phyloP scores from a whole-genome alignment of 2,329 filamentous ascomycete genomes.

The Catunica adiposa region DNA sequence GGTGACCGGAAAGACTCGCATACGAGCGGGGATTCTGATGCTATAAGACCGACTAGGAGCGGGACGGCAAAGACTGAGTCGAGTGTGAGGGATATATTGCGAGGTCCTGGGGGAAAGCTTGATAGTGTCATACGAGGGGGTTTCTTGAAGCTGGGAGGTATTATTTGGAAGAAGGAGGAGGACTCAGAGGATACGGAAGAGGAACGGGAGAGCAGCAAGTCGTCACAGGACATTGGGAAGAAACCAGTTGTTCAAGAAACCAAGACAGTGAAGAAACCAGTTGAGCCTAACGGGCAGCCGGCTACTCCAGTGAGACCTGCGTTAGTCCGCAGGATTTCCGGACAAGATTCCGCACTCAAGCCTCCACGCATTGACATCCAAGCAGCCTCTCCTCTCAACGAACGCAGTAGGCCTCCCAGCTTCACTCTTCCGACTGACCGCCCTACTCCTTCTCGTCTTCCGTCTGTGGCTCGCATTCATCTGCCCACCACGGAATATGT shows the following conservation, averaged over 20 bases:
- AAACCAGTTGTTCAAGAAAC: neutral
- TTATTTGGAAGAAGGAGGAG: conserved; percentile 39
- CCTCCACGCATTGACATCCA: conserved; percentile 33
- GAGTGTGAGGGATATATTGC: conserved; percentile 40
- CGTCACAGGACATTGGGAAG: neutral
- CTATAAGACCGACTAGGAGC: neutral
- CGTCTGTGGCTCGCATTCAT: conserved; percentile 1
- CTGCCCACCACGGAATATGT: neutral
- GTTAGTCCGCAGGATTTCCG: conserved; percentile 24
- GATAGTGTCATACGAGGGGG: conserved; percentile 51
- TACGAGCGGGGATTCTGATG: neutral
- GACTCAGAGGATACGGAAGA: conserved; percentile 30
- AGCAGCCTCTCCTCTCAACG: conserved; percentile 22
- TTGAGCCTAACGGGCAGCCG: neutral
- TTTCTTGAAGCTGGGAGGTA: conserved; percentile 39
- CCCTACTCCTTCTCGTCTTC: conserved; percentile 20
- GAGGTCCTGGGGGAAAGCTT: conserved; percentile 45
- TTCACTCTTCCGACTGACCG: conserved; percentile 15
- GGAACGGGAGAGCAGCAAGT: conserved; percentile 18
- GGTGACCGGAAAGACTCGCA: neutral
- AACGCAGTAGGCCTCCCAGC: neutral
- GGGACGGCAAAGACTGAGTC: conserved; percentile 38
- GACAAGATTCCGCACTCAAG: conserved; percentile 32
- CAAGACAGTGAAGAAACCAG: neutral
- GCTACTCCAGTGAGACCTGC: conserved; percentile 19